Conservation (phyloP, 345 rosid genomes). For the Lepidium sativum region DNA sequence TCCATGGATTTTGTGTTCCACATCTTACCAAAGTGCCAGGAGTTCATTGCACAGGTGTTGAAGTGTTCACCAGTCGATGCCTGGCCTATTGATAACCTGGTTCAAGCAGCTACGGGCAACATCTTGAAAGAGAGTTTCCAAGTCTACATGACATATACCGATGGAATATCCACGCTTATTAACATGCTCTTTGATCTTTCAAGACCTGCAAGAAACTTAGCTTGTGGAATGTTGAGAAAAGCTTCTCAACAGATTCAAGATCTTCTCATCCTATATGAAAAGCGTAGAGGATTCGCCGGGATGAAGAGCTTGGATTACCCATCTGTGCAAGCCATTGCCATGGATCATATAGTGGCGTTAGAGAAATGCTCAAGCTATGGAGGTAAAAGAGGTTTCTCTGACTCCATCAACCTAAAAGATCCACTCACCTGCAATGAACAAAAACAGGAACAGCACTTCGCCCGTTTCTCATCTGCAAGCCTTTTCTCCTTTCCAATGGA, state of each 20-base stretch:
- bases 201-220: conserved; percentile 48
- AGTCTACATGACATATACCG: conserved; percentile 47
- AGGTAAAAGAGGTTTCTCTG: conserved; percentile 9
- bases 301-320: conserved; percentile 64
- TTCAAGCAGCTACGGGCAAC: conserved; percentile 51
- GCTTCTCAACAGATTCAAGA: conserved; percentile 48
- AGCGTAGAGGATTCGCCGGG: conserved; percentile 37
- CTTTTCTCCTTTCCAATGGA: conserved; percentile 46
- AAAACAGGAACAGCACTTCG: background rate
- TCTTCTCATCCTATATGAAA: conserved; percentile 46
- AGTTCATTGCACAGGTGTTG: conserved; percentile 51
- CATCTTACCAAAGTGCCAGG: conserved; percentile 60
- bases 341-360: conserved; percentile 54
- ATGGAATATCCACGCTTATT: conserved; percentile 43
- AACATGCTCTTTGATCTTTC: conserved; percentile 61
- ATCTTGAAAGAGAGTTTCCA: conserved; percentile 86
- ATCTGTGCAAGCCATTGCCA: conserved; percentile 43
- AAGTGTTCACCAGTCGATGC: conserved; percentile 36
- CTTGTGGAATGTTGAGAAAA: conserved; percentile 54
- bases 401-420: conserved; percentile 15
- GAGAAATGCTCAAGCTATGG: conserved; percentile 38
- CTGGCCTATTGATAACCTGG: conserved; percentile 29
- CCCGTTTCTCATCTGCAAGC: conserved; percentile 17
- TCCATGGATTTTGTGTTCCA: conserved; percentile 49
- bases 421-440: conserved; percentile 1